Percentiles rank a stretch among this genome's conserved stretches.
phyloP scores from a whole-genome alignment of 345 rosid species.

The Heritiera littoralis region DNA sequence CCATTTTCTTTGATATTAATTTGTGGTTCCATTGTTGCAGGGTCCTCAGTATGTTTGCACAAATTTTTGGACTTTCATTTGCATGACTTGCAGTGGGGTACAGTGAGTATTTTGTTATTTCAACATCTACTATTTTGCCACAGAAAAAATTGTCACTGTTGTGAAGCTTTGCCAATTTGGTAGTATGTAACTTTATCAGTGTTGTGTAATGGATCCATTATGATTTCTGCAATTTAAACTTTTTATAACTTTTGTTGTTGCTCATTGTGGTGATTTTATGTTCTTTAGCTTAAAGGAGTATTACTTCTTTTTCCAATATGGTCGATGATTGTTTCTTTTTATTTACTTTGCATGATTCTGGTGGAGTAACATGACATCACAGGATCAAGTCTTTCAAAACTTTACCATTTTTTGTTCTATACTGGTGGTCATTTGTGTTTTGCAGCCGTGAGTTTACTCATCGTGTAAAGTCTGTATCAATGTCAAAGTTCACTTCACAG shows the following conservation, averaged over 20 bases:
- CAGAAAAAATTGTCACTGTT: not conserved
- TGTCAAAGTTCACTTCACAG: conserved; percentile 92
- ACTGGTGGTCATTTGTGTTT: conserved; percentile 14
- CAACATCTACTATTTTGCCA: not conserved
- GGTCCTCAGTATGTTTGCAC: conserved; percentile 97
- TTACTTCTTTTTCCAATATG: not conserved
- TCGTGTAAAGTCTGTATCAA: conserved; percentile 97
- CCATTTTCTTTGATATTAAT: conserved; percentile 17
- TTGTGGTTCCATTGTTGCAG: conserved; percentile 45
- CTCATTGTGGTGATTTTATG: not conserved
- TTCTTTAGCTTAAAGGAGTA: not conserved
- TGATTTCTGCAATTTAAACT: not conserved
- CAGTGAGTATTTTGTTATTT: conserved; percentile 62
- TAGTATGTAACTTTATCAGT: not conserved
- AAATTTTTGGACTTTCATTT: conserved; percentile 92
- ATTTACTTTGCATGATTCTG: not conserved
- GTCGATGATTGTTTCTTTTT: not conserved
- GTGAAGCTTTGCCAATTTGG: not conserved
- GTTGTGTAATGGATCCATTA: not conserved
- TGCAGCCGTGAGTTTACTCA: conserved; percentile 97
- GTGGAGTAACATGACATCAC: not conserved
- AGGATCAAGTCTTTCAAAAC: not conserved
- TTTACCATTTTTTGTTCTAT: conserved; percentile 20
- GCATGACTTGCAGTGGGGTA: conserved; percentile 90
- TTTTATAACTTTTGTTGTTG: not conserved